Base-by-base conservation (phyloP, 768 basidiomycete genomes). In the Tulasnella sp. region DNA sequence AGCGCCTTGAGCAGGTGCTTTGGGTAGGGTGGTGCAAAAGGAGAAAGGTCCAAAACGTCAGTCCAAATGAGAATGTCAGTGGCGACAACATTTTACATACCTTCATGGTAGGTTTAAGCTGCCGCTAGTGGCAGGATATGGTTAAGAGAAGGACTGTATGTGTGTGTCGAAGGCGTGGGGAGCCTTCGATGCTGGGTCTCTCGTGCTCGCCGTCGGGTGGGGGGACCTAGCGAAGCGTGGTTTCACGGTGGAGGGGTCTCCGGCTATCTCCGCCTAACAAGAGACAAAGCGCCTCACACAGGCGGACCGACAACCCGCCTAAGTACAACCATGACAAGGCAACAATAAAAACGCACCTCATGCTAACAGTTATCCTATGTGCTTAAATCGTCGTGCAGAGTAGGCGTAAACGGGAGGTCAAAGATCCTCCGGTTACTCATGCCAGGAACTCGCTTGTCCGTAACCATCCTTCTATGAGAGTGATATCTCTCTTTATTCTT, bases 1-100 rank as follows among this genome's bases (percentile, higher is more conserved):
- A 98, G 89, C 75, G 93, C 93, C 86, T 92, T 89, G 71, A 97
- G 88, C 84, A 98, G 92, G 86, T 97, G 95, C 96, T 97, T 77
- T 69, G 18, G 75, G 40, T 76, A 40, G 23, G 20, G 75, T 61
- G 46, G 75, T 76, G 32, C 26, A 57, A 61, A 76, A 57, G 55
- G 35, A 61, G 73, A 29, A 16, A n/a, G 57, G 39, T 61, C 35
- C 55, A 48, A 35, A 69, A 39, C 75, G 48, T 76, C 75, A 76
- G 48, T 51, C 46, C 42, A 32, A 40, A 61, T 76, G 39, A 72
- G 71, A 72, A 72, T 72, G 71, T 15, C 18, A 72, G 71, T 39
- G 71, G 61, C 55, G 75, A 23, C 55, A 5, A 48, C 26, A 11
- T 48, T 55, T 26, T 57, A 13, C 37, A 76, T 40, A 76, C 55